A percentile compares a stretch with the other conserved stretches of the same genome.
Conservation (phyloP, 148 eudicot species). For the Tetragonia tetragonoides region DNA sequence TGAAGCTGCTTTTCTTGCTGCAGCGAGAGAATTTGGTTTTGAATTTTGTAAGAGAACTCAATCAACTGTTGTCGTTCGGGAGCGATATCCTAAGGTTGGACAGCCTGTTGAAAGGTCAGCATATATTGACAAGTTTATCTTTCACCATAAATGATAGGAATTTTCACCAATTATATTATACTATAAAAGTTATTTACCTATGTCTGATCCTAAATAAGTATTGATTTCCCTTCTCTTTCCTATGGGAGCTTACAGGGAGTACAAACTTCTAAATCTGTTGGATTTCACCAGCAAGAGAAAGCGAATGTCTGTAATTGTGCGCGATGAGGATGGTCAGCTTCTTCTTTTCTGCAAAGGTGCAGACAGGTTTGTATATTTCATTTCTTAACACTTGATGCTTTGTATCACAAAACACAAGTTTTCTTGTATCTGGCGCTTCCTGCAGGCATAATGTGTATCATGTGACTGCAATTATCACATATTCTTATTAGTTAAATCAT, state of each 20-base stretch:
- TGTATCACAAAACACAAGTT: conserved; percentile 6
- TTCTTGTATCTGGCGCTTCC: neutral
- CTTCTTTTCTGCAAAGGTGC: conserved; percentile 94
- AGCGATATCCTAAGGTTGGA: conserved; percentile 50
- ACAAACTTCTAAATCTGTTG: conserved; percentile 77
- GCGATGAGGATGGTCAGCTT: conserved; percentile 75
- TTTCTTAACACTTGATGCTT: conserved; percentile 17
- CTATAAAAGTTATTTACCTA: neutral
- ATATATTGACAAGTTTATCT: neutral
- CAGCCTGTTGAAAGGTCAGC: conserved; percentile 73
- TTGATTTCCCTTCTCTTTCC: neutral
- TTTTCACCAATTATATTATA: neutral
- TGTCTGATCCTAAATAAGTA: neutral
- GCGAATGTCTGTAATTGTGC: conserved; percentile 88
- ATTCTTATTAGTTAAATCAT: neutral
- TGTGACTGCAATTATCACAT: neutral
- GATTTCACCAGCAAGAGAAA: conserved; percentile 96
- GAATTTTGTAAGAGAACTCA: conserved; percentile 83
- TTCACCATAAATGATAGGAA: neutral
- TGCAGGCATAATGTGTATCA: neutral
- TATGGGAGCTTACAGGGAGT: conserved; percentile 55
- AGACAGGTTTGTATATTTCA: conserved; percentile 62
- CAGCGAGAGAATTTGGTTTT: conserved; percentile 95
- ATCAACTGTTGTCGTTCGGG: conserved; percentile 70
- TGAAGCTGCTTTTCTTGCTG: conserved; percentile 91